Conservation (phyloP, 768 basidiomycete genomes). For the Leccinellum luteum region DNA sequence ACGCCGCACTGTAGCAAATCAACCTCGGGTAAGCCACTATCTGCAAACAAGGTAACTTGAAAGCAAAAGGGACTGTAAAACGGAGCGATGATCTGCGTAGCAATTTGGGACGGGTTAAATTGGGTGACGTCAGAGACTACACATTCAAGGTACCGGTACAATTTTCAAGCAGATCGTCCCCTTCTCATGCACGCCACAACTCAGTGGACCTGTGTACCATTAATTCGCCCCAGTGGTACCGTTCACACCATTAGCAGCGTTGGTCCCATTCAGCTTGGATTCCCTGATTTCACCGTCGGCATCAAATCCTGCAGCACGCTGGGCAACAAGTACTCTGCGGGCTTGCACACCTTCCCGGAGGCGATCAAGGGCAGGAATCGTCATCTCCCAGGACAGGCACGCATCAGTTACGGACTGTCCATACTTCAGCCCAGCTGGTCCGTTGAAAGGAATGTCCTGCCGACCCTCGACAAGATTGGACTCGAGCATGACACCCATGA, state of each 20-base stretch:
- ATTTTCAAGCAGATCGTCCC: neutral
- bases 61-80: no score
- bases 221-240: conserved; percentile 14
- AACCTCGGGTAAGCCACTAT: neutral
- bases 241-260: conserved; percentile 12
- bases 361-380: conserved; percentile 75
- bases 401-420: conserved; percentile 89
- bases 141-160: neutral
- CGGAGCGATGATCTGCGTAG: neutral
- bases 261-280: conserved; percentile 12
- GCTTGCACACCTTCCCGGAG: conserved; percentile 86
- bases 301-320: conserved; percentile 17
- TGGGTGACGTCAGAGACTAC: conserved; percentile 10
- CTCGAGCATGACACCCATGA: conserved; percentile 96
- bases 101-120: neutral
- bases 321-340: conserved; percentile 53
- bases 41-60: neutral
- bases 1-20: no score
- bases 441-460: conserved; percentile 75
- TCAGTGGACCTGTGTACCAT: conserved; percentile 12
- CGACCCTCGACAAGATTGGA: conserved; percentile 87
- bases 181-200: neutral
- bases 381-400: conserved; percentile 88
- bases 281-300: conserved; percentile 7
- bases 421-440: conserved; percentile 70